These are phyloP conservation scores for Punctularia strigosozonata DNA, from an alignment of 768 basidiomycete species.

Conservation along the genomic window DNA sequence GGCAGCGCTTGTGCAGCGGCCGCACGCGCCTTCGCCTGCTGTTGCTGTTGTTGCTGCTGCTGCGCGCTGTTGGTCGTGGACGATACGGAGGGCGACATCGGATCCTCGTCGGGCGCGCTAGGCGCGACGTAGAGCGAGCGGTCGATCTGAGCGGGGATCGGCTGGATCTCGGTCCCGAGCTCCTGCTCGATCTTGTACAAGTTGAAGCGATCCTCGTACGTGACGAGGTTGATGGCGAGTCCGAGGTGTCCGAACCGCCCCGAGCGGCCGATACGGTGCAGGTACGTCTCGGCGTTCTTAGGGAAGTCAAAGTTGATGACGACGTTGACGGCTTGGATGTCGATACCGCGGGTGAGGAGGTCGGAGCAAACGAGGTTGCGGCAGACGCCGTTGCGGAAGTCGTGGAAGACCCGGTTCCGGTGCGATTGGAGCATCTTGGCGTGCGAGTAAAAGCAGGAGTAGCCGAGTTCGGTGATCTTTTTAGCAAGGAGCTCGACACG, in stretches of 20 bases:
- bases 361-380: conserved; percentile 98
- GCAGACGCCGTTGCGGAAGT: conserved; percentile 97
- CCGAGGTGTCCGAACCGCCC: conserved; percentile 97
- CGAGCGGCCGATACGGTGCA: conserved; percentile 96
- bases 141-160: conserved; percentile 88
- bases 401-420: conserved; percentile 99
- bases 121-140: conserved; percentile 90
- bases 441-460: conserved; percentile 99
- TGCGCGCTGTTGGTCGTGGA: too few species aligned
- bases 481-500: conserved; percentile 98
- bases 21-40: conserved; percentile 14
- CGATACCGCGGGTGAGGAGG: conserved; percentile 96
- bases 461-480: conserved; percentile 98
- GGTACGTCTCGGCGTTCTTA: conserved; percentile 97
- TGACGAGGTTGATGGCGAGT: conserved; percentile 94
- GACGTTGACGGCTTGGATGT: conserved; percentile 99
- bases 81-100: too few species aligned
- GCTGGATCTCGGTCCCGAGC: conserved; percentile 93
- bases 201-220: conserved; percentile 96
- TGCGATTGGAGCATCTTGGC: conserved; percentile 99
- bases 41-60: conserved; percentile 23
- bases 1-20: conserved; percentile 12
- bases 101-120: conserved; percentile 27
- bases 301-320: conserved; percentile 99
- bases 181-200: conserved; percentile 98